phyloP scores from a whole-genome alignment of 176 grass and related monocot genomes.

The Carex scoparia region DNA sequence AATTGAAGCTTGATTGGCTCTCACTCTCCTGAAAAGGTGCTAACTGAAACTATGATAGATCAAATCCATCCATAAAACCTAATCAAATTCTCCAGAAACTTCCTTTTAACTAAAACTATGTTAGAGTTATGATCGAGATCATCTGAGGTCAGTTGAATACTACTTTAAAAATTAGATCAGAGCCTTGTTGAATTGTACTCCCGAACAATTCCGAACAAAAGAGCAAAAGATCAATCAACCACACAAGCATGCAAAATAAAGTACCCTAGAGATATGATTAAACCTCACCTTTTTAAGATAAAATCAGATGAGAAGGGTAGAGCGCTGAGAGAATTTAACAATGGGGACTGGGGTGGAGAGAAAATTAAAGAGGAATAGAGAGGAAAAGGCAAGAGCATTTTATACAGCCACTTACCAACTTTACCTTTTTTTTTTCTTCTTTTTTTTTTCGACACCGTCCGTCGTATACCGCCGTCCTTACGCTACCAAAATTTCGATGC shows the following conservation, averaged over 20 bases:
- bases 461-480: conserved; percentile 20
- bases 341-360: neutral
- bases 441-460: conserved; percentile 4
- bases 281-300: neutral
- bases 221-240: neutral
- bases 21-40: neutral
- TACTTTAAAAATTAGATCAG: neutral
- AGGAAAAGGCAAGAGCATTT: conserved; percentile 16
- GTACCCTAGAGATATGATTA: neutral
- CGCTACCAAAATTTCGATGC: neutral
- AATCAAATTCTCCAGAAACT: neutral
- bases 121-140: neutral
- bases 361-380: conserved; percentile 1
- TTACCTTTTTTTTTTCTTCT: neutral
- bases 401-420: conserved; percentile 9
- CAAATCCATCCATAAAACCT: neutral
- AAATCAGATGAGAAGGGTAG: neutral
- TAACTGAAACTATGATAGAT: neutral
- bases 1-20: neutral
- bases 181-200: neutral
- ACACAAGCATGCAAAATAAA: neutral
- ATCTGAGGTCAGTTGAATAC: neutral
- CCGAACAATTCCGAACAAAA: neutral
- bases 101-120: neutral
- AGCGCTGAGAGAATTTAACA: neutral